Base-by-base conservation (phyloP, 164 flowering plant genomes). In the Santalum album region DNA sequence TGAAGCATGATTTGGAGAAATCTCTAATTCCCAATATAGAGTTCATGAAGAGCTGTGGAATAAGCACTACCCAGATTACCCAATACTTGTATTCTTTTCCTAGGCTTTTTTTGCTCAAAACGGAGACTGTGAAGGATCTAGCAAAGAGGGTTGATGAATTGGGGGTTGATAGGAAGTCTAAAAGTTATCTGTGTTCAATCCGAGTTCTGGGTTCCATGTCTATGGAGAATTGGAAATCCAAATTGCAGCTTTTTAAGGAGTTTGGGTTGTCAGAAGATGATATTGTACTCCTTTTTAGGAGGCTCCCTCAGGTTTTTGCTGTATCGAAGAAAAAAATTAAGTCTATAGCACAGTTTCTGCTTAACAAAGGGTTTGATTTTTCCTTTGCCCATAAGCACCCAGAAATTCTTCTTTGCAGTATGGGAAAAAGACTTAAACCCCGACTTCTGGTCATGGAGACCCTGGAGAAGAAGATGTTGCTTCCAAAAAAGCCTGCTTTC, bases 1-100 rank as follows among this genome's bases (percentile, higher is more conserved):
- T 68, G 61, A 61, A 52, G 17, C 11, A 7, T 48, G 53, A 69
- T 60, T 54, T 75, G 58, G 54, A 66, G 36, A 69, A 55, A 36
- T 69, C 43, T 43, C 9, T 75, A 67, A 4, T 69, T 12, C 74
- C 72, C 3, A 75, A 72, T 53, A 54, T 72, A 1, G 59, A 66
- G 17, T 44, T 61, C 29, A 0, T 75, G 66, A 62, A 49, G 49
- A 53, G 51, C 47, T 59, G 68, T 57, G 76, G 75, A 3, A 23
- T 71, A n/a, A 12, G 56, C 39, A 25, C n/a, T 12, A 11, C 34
- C 7, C 73, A 64, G 60, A 49, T 75, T 3, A 15, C 15, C n/a
- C 34, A 19, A 12, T 43, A n/a, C 15, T 1, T 71, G 12, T 48
- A 20, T 39, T n/a, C 1, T 35, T 56, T 36, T 25, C 79, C 72